These are phyloP conservation scores for Coccinonectria pachysandricola DNA, from an alignment of 2,329 filamentous ascomycete genomes.

Conservation along the genomic window DNA sequence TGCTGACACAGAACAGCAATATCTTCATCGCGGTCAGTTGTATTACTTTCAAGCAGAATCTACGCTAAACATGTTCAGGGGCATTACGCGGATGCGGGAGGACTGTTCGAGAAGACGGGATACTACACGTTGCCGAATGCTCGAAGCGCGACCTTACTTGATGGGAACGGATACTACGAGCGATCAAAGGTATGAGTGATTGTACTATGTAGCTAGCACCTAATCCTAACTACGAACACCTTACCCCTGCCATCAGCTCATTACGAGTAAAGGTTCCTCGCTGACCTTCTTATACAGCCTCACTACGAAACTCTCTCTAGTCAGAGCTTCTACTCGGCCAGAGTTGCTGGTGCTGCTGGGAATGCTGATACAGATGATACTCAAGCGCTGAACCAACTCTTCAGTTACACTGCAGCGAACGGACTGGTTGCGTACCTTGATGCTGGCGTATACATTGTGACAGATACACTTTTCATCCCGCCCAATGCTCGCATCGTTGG, in stretches of 20 bases:
- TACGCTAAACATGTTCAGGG: too few relatives aligned
- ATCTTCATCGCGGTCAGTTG: too few relatives aligned
- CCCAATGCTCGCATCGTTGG: constrained; percentile 47
- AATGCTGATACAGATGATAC: constrained; percentile 71
- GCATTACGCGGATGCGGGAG: constrained; percentile 13
- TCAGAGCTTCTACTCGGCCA: constrained; percentile 57
- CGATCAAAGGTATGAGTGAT: constrained; percentile 53
- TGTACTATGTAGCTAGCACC: too few relatives aligned
- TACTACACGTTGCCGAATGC: constrained; percentile 10
- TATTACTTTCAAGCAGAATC: too few relatives aligned
- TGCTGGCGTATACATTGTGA: constrained; percentile 50
- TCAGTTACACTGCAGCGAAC: constrained; percentile 41
- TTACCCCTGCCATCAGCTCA: too few relatives aligned
- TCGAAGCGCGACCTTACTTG: constrained; percentile 35
- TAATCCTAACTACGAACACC: too few relatives aligned
- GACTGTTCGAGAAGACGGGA: constrained; percentile 13
- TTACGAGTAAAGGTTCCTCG: too few relatives aligned
- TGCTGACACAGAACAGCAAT: constrained; percentile 3
- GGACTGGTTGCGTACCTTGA: constrained; percentile 51
- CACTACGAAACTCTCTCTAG: constrained; percentile 54
- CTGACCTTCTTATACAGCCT: too few relatives aligned
- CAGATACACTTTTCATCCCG: constrained; percentile 40
- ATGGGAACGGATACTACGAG: constrained; percentile 50
- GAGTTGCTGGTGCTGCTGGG: constrained; percentile 39
- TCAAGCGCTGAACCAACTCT: constrained; percentile 44